Evolutionary conservation across 345 rosid species (phyloP).

Genomic region (Lumnitzera racemosa): DNA sequence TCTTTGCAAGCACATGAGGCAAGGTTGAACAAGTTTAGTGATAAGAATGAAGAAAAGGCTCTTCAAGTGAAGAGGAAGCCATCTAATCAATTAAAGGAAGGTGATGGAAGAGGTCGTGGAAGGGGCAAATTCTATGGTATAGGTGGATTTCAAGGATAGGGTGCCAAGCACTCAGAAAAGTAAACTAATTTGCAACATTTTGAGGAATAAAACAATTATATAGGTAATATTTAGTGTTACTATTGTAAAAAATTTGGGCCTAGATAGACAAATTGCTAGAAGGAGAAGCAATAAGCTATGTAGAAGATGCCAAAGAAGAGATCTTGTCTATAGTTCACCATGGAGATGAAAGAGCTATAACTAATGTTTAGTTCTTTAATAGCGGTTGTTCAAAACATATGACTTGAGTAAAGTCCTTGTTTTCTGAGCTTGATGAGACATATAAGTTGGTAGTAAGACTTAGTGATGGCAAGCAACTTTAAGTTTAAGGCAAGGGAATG

Average conservation of each 20-base stretch:
- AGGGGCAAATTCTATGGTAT: too few species aligned
- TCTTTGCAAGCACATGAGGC: too few species aligned
- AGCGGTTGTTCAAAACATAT: conserved; percentile 7
- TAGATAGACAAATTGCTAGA: background rate
- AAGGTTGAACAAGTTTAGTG: too few species aligned
- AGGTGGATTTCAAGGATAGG: too few species aligned
- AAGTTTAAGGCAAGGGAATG: background rate
- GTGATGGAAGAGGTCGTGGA: too few species aligned
- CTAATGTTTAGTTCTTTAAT: conserved; percentile 1
- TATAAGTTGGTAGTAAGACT: conserved; percentile 7
- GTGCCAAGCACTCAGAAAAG: too few species aligned
- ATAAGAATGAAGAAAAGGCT: too few species aligned
- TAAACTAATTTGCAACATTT: too few species aligned
- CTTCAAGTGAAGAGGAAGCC: too few species aligned
- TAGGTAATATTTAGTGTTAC: too few species aligned
- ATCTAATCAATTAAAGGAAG: too few species aligned
- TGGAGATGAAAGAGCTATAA: background rate
- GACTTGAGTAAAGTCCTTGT: background rate
- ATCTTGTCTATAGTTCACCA: background rate
- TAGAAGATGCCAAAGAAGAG: background rate
- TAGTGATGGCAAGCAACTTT: conserved; percentile 1
- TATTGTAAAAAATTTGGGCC: background rate
- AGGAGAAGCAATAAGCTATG: background rate
- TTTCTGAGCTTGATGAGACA: conserved; percentile 7
- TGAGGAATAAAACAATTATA: too few species aligned